A percentile compares a stretch with the other conserved stretches of the same genome.
phyloP scores from a whole-genome alignment of 176 grass and related monocot species.

The Pontederia crassipes region DNA sequence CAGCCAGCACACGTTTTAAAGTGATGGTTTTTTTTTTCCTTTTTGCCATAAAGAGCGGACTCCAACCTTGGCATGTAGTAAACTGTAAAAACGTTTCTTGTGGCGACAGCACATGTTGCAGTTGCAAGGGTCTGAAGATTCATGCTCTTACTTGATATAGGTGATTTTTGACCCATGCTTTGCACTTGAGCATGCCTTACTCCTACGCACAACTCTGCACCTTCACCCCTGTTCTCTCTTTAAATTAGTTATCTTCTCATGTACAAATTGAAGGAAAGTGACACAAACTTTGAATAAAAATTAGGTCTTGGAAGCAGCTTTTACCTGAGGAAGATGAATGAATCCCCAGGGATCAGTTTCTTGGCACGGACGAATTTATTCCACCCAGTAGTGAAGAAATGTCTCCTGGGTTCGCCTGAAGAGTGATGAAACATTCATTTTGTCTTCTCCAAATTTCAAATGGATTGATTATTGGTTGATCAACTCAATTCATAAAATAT shows the following conservation, averaged over 20 bases:
- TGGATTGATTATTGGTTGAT: constrained; percentile 7
- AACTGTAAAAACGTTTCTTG: constrained; percentile 76
- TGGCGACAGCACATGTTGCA: constrained; percentile 74
- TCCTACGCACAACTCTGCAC: constrained; percentile 68
- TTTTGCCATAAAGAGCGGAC: not conserved
- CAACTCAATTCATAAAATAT: not conserved
- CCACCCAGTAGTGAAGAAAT: constrained; percentile 89
- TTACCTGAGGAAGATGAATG: constrained; percentile 93
- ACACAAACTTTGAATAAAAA: not conserved
- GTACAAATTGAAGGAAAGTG: not conserved
- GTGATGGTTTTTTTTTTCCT: not conserved
- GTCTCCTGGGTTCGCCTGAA: constrained; percentile 84
- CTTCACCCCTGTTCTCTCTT: constrained; percentile 56
- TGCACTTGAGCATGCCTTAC: constrained; percentile 80
- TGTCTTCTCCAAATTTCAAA: constrained; percentile 9
- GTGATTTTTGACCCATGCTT: constrained; percentile 59
- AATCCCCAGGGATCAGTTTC: constrained; percentile 82
- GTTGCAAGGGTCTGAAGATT: constrained; percentile 82
- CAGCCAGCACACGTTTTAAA: too few species aligned
- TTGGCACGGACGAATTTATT: constrained; percentile 95
- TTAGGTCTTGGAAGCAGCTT: constrained; percentile 16
- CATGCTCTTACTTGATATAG: constrained; percentile 93
- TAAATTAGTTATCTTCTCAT: constrained; percentile 10
- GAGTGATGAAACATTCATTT: constrained; percentile 5
- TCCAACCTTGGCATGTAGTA: constrained; percentile 83